A percentile compares a stretch with the other conserved stretches of the same genome.
Evolutionary conservation across 352 stramenopile genomes (phyloP).

Genomic region (Phytophthora colocasiae): DNA sequence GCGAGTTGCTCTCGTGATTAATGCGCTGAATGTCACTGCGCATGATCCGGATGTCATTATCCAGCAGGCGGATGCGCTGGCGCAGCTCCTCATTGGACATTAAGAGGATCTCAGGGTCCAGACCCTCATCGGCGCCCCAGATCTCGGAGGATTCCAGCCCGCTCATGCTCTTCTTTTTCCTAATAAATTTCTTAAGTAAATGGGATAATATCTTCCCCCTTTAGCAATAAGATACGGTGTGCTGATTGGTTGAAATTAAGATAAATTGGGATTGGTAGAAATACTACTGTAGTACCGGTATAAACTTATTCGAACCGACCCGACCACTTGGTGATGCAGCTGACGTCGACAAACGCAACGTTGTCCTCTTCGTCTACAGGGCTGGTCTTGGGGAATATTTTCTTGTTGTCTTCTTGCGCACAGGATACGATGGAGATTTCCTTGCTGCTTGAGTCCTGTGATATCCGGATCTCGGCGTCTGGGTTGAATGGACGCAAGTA

Average conservation of each 20-base stretch:
- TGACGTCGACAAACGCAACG: constrained; percentile 44
- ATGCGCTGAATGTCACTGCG: constrained; percentile 97
- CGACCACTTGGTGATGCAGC: constrained; percentile 72
- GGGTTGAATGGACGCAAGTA: constrained; percentile 82
- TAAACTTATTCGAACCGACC: constrained; percentile 62
- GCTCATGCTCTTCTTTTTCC: constrained; percentile 48
- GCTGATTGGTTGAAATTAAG: constrained; percentile 12
- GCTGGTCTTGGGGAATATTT: constrained; percentile 19
- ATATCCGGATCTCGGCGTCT: constrained; percentile 76
- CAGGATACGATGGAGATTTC: constrained; percentile 77
- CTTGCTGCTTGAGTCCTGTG: constrained; percentile 42
- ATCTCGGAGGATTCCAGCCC: constrained; percentile 68
- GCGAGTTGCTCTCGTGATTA: constrained; percentile 95
- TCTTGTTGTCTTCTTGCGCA: constrained; percentile 20
- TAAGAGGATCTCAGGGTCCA: constrained; percentile 92
- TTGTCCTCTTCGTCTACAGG: constrained; percentile 12
- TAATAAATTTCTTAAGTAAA: constrained; percentile 19
- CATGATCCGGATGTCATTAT: constrained; percentile 99
- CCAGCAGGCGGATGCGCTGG: constrained; percentile 95
- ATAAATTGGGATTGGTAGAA: constrained; percentile 16
- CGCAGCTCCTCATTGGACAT: constrained; percentile 97
- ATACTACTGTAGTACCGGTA: background rate
- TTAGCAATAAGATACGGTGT: constrained; percentile 13
- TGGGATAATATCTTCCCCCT: constrained; percentile 14
- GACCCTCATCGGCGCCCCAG: constrained; percentile 64